Base-by-base conservation (phyloP, 1,284 basidiomycete genomes). In the Trametes versicolor region DNA sequence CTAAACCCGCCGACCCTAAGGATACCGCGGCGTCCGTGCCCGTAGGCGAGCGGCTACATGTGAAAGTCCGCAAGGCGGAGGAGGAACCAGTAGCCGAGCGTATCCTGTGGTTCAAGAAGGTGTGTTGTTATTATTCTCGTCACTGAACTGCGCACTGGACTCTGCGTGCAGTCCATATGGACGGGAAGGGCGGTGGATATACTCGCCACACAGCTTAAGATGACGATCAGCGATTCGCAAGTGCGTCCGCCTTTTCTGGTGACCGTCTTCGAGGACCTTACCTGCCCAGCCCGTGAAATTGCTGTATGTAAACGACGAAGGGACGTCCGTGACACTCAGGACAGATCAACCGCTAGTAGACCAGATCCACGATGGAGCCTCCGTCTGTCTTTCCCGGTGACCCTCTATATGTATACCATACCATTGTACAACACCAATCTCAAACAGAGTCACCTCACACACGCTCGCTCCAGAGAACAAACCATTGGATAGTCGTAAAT, bases 91-190 rank as follows among this genome's bases (percentile, higher is more conserved):
- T 69, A 1, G 63, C 53, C n/a, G 81, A 82, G 66, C 82, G 80
- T 64, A 69, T 81, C 12, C 82, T 90, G 58, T 94, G 92, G 92
- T 85, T 91, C 65, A 80, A 82, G 58, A 92, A 91, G 85, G 91
- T 90, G 63, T 51, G 41, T n/a, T 36, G 51, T 65, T 32, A 19
- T 43, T 58, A 17, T 27, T 27, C 13, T n/a, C n/a, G 19, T 3
- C 17, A 15, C 19, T 17, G 32, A 19, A 43, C 25, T 41, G 12
- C 34, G n/a, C 21, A 10, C 45, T 62, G 39, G 43, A 60, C 60
- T 10, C 13, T 48, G 23, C 27, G n/a, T n/a, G 45, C 41, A 82
- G 81, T 75, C 74, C 1, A 72, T 78, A 37, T 72, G 74, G 36
- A 73, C 78, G 0, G 81, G 81, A 34, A 74, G 73, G 55, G 80